Percentiles rank a stretch among this genome's conserved stretches.
These are phyloP conservation scores for Marsdenia floribunda DNA, from an alignment of 257 asterid species.

Conservation along the genomic window DNA sequence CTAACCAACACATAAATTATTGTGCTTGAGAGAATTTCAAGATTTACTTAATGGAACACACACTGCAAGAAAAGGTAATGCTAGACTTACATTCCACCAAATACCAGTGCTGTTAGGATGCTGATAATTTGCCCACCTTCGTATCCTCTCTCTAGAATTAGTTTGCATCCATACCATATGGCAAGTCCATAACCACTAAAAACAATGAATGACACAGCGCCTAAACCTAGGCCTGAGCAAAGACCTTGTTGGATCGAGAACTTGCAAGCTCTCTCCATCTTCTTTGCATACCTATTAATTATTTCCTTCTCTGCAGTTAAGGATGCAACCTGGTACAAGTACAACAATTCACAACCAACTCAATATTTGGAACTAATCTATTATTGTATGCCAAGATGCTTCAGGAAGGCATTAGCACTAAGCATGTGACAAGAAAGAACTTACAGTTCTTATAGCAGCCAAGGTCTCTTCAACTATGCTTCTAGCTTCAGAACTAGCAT, in stretches of 20 bases:
- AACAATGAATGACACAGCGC: slow-evolving; percentile 37
- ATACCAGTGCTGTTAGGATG: slow-evolving; percentile 43
- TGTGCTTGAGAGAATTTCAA: not conserved
- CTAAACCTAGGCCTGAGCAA: slow-evolving; percentile 54
- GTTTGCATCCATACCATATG: slow-evolving; percentile 59
- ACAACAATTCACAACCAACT: not conserved
- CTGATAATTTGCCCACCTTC: slow-evolving; percentile 53
- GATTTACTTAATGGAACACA: not conserved
- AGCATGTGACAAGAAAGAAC: not conserved
- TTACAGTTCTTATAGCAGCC: slow-evolving; percentile 59
- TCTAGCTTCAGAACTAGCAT: slow-evolving; percentile 59
- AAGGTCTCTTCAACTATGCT: slow-evolving; percentile 54
- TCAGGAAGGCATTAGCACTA: not conserved
- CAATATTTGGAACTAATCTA: not conserved
- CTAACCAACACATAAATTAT: not conserved
- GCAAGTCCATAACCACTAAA: slow-evolving; percentile 56
- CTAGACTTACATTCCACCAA: slow-evolving; percentile 32
- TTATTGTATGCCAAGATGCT: not conserved
- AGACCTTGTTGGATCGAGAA: slow-evolving; percentile 53
- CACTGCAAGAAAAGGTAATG: not conserved
- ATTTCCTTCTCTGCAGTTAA: slow-evolving; percentile 60
- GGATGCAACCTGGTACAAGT: slow-evolving; percentile 49
- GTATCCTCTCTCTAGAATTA: slow-evolving; percentile 44
- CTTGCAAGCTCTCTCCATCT: slow-evolving; percentile 40
- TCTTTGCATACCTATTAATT: slow-evolving; percentile 33